A percentile compares a stretch with the other conserved stretches of the same genome.
Conservation (phyloP, 305 asterid genomes). For the Salvia sclarea region DNA sequence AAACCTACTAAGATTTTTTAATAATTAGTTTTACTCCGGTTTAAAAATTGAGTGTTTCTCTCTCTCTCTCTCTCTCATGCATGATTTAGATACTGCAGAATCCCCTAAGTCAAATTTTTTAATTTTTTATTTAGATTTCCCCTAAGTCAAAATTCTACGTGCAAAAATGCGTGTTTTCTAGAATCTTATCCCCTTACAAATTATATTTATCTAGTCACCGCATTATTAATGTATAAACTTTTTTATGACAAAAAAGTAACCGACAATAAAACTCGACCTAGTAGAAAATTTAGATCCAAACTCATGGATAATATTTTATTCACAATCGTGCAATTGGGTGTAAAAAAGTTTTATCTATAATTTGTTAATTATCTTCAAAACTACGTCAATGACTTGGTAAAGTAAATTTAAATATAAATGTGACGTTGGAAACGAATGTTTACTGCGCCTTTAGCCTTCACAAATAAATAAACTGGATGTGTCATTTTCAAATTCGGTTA, state of each 20-base stretch:
- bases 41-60: no score
- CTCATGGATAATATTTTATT: no score
- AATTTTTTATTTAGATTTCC: no score
- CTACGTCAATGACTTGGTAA: not conserved
- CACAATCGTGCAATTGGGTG: not conserved
- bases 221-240: no score
- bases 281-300: no score
- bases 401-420: not conserved
- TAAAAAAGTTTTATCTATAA: not conserved
- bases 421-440: conserved; percentile 24
- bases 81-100: not conserved
- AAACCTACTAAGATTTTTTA: no score
- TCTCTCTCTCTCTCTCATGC: not conserved
- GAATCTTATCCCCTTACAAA: conserved; percentile 5
- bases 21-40: no score
- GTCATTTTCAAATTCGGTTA: conserved; percentile 25
- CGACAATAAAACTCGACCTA: no score
- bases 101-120: conserved; percentile 30
- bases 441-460: not conserved
- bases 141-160: conserved; percentile 27
- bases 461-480: not conserved
- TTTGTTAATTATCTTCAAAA: not conserved
- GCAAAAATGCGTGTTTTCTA: conserved; percentile 39
- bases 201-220: not conserved
- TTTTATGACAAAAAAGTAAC: no score